These are phyloP conservation scores for Hyphopichia fennica DNA, from an alignment of 1,139 yeast species.

Conservation along the genomic window DNA sequence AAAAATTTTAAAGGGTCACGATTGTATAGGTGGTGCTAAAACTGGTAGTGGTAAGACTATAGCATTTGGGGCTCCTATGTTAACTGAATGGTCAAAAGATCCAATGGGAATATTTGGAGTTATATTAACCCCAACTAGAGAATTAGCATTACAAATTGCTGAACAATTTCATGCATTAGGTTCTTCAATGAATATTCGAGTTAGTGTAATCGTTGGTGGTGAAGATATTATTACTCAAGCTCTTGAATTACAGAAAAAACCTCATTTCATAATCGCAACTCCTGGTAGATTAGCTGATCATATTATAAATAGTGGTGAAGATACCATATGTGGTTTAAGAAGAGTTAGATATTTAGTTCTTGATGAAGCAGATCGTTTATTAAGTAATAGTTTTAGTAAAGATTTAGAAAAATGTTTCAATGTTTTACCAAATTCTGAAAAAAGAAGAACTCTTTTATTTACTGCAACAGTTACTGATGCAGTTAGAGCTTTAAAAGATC, in stretches of 20 bases:
- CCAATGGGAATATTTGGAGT: conserved; percentile 92
- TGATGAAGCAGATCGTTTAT: conserved; percentile 93
- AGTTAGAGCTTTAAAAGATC: conserved; percentile 75
- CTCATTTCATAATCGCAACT: conserved; percentile 95
- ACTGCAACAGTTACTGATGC: conserved; percentile 97
- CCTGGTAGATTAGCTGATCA: conserved; percentile 98
- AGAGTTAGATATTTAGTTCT: conserved; percentile 79
- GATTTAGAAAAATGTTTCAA: conserved; percentile 74
- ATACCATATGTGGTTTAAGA: conserved; percentile 75
- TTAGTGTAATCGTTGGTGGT: conserved; percentile 88
- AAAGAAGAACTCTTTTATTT: conserved; percentile 84
- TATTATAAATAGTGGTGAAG: conserved; percentile 84
- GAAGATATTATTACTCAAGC: conserved; percentile 90
- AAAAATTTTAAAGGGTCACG: conserved; percentile 74
- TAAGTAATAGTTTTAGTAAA: conserved; percentile 79
- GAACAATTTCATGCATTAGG: conserved; percentile 96
- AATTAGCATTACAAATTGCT: conserved; percentile 92
- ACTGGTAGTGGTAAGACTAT: conserved; percentile 98
- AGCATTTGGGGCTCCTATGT: conserved; percentile 96
- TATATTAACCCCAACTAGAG: conserved; percentile 91
- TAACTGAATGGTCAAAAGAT: conserved; percentile 91
- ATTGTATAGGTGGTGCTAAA: conserved; percentile 97
- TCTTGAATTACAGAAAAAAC: conserved; percentile 72
- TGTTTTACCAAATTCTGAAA: conserved; percentile 65
- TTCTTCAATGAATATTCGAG: conserved; percentile 79